Conservation (phyloP, 1,139 yeast species). For the Saccharomyces hybrid region DNA sequence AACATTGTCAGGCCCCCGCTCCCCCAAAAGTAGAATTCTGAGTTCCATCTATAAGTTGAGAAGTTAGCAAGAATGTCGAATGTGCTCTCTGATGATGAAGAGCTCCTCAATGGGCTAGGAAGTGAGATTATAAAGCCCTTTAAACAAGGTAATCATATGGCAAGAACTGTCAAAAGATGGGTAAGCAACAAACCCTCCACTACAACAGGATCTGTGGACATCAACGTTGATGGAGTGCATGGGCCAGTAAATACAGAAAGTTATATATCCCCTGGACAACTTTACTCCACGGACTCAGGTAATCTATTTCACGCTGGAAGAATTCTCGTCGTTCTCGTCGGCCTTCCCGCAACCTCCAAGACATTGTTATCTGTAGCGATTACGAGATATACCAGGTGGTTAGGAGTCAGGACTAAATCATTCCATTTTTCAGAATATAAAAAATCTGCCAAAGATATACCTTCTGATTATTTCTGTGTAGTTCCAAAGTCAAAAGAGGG, state of each 20-base stretch:
- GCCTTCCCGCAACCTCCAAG: slow-evolving; percentile 94
- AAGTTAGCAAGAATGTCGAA: slow-evolving; percentile 24
- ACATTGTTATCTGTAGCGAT: slow-evolving; percentile 87
- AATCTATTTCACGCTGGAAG: slow-evolving; percentile 92
- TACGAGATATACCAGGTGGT: slow-evolving; percentile 86
- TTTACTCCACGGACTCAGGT: slow-evolving; percentile 85
- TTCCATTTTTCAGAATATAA: slow-evolving; percentile 92
- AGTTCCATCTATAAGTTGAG: neutral
- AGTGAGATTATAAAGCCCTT: slow-evolving; percentile 12
- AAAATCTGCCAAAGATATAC: slow-evolving; percentile 47
- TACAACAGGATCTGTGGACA: slow-evolving; percentile 7
- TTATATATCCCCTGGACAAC: slow-evolving; percentile 67
- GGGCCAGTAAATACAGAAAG: slow-evolving; percentile 28
- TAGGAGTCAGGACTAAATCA: slow-evolving; percentile 86
- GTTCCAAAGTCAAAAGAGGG: slow-evolving; percentile 51
- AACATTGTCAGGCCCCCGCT: neutral
- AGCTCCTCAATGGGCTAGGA: slow-evolving; percentile 16
- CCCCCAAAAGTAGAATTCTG: neutral
- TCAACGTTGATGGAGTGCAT: slow-evolving; percentile 32
- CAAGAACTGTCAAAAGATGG: slow-evolving; percentile 45
- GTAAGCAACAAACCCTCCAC: slow-evolving; percentile 16
- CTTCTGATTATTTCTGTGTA: slow-evolving; percentile 65
- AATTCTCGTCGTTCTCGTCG: slow-evolving; percentile 80
- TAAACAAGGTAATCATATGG: slow-evolving; percentile 41
- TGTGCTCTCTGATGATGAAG: slow-evolving; percentile 30